A percentile compares a stretch with the other conserved stretches of the same genome.
Evolutionary conservation across 352 stramenopile species (phyloP).

Genomic region (Phytophthora sansomeana): DNA sequence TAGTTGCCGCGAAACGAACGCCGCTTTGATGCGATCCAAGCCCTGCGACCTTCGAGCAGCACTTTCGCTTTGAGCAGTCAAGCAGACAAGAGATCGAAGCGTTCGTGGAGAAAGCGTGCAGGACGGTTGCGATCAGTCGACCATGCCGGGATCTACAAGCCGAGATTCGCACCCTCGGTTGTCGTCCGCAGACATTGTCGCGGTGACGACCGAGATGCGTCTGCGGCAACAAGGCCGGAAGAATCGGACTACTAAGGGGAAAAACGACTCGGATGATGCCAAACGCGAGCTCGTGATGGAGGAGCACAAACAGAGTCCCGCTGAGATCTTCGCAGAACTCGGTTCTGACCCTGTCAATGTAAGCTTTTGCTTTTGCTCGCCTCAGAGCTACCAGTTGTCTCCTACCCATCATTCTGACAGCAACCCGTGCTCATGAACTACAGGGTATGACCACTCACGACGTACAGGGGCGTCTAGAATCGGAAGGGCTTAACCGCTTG

Average conservation of each 20-base stretch:
- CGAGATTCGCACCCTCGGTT: slow-evolving; percentile 56
- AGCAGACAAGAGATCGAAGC: slow-evolving; percentile 1
- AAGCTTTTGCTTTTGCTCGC: slow-evolving; percentile 26
- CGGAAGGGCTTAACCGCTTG: slow-evolving; percentile 69
- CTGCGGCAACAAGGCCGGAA: slow-evolving; percentile 65
- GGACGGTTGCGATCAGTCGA: slow-evolving; percentile 13
- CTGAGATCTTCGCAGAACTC: slow-evolving; percentile 73
- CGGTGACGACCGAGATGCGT: slow-evolving; percentile 81
- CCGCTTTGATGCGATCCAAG: slow-evolving; percentile 29
- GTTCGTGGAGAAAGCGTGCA: too few species aligned
- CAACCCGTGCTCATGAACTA: background rate
- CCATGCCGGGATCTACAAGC: slow-evolving; percentile 35
- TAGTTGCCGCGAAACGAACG: slow-evolving; percentile 31
- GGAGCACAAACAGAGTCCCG: slow-evolving; percentile 78
- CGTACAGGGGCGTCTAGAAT: slow-evolving; percentile 62
- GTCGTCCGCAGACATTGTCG: slow-evolving; percentile 87
- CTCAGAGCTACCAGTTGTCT: background rate
- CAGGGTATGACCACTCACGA: slow-evolving; percentile 72
- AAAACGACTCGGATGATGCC: slow-evolving; percentile 67
- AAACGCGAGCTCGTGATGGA: slow-evolving; percentile 87
- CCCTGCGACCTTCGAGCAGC: slow-evolving; percentile 15
- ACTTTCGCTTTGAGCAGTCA: slow-evolving; percentile 34
- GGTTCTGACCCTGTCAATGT: slow-evolving; percentile 61
- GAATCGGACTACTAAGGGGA: slow-evolving; percentile 65
- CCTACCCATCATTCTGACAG: background rate